Conservation (phyloP, 2,329 filamentous ascomycete species). For the Trichoderma citrinoviride region DNA sequence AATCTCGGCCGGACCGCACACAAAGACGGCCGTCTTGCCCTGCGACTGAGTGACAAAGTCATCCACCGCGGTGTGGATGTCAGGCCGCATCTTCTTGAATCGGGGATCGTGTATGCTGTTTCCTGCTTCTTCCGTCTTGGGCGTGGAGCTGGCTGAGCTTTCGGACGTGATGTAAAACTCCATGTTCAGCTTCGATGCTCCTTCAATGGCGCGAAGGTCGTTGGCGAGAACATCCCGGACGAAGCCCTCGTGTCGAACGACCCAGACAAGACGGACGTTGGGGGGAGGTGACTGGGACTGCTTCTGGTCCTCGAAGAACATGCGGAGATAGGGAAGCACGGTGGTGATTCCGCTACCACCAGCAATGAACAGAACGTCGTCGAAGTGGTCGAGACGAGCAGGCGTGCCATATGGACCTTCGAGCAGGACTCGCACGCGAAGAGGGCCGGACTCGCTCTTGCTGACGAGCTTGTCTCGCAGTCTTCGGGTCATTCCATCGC, state of each 20-base stretch:
- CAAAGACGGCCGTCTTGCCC: constrained; percentile 34
- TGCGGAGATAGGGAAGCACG: constrained; percentile 33
- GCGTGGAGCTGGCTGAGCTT: not conserved
- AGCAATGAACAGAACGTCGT: constrained; percentile 36
- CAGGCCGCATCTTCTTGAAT: constrained; percentile 28
- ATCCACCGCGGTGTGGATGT: constrained; percentile 31
- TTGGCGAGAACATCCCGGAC: constrained; percentile 31
- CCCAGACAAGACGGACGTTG: constrained; percentile 35
- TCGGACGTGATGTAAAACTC: constrained; percentile 33
- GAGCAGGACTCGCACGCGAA: constrained; percentile 32
- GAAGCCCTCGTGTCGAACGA: constrained; percentile 33
- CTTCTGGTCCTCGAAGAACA: constrained; percentile 26
- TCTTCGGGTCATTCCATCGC: constrained; percentile 37
- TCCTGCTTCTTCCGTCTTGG: constrained; percentile 15
- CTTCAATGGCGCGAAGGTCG: constrained; percentile 29
- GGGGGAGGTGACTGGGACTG: constrained; percentile 12
- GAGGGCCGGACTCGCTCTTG: constrained; percentile 24
- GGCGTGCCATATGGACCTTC: constrained; percentile 39
- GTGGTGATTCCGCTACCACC: constrained; percentile 41
- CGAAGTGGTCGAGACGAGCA: constrained; percentile 33
- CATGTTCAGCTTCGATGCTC: constrained; percentile 26
- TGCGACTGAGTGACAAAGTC: constrained; percentile 26
- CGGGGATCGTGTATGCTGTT: not conserved
- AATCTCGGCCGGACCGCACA: constrained; percentile 39
- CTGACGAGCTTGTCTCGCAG: constrained; percentile 28